Base-by-base conservation (phyloP, 345 rosid species). In the Dipteronia sinensis region DNA sequence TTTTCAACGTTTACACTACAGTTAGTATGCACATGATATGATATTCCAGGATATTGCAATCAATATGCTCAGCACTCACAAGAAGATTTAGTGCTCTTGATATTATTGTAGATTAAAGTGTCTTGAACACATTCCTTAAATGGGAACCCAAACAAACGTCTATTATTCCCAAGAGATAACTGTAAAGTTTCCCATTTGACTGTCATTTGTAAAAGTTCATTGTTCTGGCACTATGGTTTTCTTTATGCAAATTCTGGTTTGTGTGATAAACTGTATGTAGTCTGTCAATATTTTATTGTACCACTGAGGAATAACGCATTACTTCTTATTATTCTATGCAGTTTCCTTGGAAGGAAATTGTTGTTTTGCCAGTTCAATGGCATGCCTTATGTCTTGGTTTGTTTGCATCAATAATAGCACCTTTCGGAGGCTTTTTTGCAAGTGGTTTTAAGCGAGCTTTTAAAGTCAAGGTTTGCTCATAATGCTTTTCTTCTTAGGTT, bases 381-480 rank as follows among this genome's bases (percentile, higher is more conserved):
- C 98, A 96, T 84, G 99, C 95, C 72, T 69, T 96, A 72, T 92
- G 93, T 65, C 90, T 94, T 68, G 98, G 99, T 77, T 83, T 96
- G 87, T 96, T 96, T 64, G 97, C 99, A 77, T 96, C 99, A 53
- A 96, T 96, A 59, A 96, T 96, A 85, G 99, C 99, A 66, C 99
- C 99, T 64, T 96, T 96, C 61, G 99, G 99, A 75, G 99, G 99
- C 27, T 96, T 96, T 85, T 96, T 96, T 22, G 98, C 99, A 0
- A 96, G 98, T 46, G 99, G 99, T 71, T 96, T 96, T 44, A 96
- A 96, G 78, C 89, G 99, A 86, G 99, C 99, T 71, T 96, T 96
- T 72, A 96, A 94, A 83, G 77, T 94, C 83, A 96, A 96, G 98
- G 99, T 94, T 65, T 9, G 51, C 34, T 17, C 29, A 34, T 12